phyloP scores from a whole-genome alignment of 768 basidiomycete genomes.

The Amanita brunnescens region DNA sequence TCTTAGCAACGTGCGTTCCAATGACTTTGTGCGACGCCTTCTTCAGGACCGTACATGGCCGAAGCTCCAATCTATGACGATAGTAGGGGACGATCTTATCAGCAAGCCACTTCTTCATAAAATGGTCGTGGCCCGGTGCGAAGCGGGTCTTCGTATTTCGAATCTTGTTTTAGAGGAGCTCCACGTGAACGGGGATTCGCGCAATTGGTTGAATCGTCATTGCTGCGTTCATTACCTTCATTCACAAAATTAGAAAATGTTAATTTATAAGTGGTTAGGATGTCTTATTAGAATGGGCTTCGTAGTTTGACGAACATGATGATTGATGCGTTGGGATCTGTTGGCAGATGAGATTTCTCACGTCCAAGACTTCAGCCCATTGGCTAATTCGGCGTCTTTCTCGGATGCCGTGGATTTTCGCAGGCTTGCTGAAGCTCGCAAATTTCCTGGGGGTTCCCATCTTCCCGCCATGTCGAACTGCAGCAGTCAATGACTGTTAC shows the following conservation, averaged over 20 bases:
- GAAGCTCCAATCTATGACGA: conserved; percentile 15
- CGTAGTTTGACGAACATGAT: too few species aligned
- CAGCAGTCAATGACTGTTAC: background rate
- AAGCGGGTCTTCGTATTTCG: conserved; percentile 5
- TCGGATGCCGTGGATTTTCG: too few species aligned
- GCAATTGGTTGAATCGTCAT: background rate
- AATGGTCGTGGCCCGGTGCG: conserved; percentile 13
- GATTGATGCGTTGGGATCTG: too few species aligned
- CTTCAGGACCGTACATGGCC: conserved; percentile 12
- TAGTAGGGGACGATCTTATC: conserved; percentile 15
- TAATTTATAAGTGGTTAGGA: background rate
- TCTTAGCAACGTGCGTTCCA: conserved; percentile 16
- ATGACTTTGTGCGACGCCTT: conserved; percentile 17
- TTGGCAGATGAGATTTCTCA: too few species aligned
- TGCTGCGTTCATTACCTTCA: background rate
- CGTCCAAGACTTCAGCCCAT: too few species aligned
- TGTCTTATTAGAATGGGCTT: too few species aligned
- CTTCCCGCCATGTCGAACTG: background rate
- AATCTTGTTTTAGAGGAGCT: background rate
- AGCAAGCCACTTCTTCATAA: conserved; percentile 22
- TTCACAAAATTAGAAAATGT: background rate
- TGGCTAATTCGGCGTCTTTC: too few species aligned
- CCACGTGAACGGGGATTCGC: conserved; percentile 1
- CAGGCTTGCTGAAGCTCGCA: too few species aligned
- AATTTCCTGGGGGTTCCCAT: too few species aligned